A percentile compares a stretch with the other conserved stretches of the same genome.
Evolutionary conservation across 78 protist genomes (phyloP).

Genomic region (Emiliania huxleyi): DNA sequence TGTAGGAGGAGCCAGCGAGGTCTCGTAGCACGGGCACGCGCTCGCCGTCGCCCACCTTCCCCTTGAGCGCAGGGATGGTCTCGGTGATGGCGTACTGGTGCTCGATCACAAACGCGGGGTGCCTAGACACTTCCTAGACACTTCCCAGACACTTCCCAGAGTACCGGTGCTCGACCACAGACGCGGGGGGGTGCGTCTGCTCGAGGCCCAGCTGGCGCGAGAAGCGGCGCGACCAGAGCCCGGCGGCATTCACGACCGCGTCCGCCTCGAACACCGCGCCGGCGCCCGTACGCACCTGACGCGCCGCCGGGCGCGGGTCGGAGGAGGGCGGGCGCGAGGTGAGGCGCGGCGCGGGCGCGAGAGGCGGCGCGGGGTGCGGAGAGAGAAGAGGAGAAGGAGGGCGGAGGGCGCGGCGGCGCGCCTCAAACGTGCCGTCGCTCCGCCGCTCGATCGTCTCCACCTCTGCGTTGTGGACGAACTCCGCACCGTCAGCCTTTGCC

Average conservation of each 20-base stretch:
- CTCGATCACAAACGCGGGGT: constrained; percentile 2
- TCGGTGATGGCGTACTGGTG: constrained; percentile 21
- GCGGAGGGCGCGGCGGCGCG: too few relatives aligned
- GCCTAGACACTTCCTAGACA: too few relatives aligned
- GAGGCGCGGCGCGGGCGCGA: too few relatives aligned
- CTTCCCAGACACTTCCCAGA: too few relatives aligned
- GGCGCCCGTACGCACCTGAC: not conserved
- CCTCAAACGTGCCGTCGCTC: not conserved
- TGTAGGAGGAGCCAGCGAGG: constrained; percentile 13
- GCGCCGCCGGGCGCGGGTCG: too few relatives aligned
- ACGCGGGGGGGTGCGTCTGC: not conserved
- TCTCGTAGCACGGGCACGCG: constrained; percentile 25
- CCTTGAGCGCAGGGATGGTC: not conserved
- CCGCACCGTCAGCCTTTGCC: not conserved
- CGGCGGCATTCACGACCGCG: not conserved
- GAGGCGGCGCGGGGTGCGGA: too few relatives aligned
- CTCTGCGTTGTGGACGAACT: not conserved
- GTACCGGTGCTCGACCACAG: constrained; percentile 16
- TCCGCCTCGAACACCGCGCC: not conserved
- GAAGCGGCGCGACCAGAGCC: not conserved
- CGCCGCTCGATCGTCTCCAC: not conserved
- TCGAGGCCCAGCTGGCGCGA: not conserved
- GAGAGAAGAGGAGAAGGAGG: too few relatives aligned
- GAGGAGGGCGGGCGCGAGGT: too few relatives aligned
- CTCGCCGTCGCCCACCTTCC: not conserved